Evolutionary conservation across 352 stramenopile genomes (phyloP).

Genomic region (Phytophthora europaea): DNA sequence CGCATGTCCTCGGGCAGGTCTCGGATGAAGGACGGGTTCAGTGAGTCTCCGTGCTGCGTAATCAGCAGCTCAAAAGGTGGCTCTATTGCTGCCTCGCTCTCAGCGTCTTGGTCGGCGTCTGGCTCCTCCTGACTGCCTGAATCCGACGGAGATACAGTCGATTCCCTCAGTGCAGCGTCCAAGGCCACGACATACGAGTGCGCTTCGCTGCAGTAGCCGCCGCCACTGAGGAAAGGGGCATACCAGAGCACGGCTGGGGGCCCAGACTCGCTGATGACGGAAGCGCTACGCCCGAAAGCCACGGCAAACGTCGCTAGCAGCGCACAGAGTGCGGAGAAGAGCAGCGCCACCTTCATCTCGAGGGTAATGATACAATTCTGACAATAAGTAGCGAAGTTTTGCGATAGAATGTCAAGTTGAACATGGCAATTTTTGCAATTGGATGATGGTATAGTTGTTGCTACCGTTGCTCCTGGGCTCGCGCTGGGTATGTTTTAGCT

Average conservation of each 20-base stretch:
- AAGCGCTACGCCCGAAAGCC: conserved; percentile 3
- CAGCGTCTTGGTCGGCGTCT: conserved; percentile 5
- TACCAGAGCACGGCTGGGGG: conserved; percentile 85
- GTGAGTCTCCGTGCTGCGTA: conserved; percentile 74
- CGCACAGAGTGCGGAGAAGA: conserved; percentile 19
- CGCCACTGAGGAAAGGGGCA: conserved; percentile 92
- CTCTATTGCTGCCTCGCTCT: not conserved
- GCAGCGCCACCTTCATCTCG: conserved; percentile 7
- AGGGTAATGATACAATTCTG: conserved; percentile 28
- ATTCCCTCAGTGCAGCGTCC: conserved; percentile 34
- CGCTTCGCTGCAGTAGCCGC: conserved; percentile 94
- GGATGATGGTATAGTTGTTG: not conserved
- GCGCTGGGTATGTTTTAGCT: not conserved
- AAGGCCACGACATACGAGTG: conserved; percentile 88
- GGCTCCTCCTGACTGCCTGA: conserved; percentile 21
- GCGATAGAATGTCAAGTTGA: conserved; percentile 6
- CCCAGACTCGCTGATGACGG: not conserved
- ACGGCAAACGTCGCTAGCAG: conserved; percentile 13
- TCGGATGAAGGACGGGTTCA: conserved; percentile 75
- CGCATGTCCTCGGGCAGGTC: conserved; percentile 64
- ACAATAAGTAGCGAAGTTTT: conserved; percentile 9
- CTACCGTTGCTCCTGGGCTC: not conserved
- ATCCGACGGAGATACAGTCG: not conserved
- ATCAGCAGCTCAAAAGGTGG: conserved; percentile 67
- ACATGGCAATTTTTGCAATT: conserved; percentile 4